Conservation (phyloP, 805 yeast genomes). For the Ogataea philodendri region DNA sequence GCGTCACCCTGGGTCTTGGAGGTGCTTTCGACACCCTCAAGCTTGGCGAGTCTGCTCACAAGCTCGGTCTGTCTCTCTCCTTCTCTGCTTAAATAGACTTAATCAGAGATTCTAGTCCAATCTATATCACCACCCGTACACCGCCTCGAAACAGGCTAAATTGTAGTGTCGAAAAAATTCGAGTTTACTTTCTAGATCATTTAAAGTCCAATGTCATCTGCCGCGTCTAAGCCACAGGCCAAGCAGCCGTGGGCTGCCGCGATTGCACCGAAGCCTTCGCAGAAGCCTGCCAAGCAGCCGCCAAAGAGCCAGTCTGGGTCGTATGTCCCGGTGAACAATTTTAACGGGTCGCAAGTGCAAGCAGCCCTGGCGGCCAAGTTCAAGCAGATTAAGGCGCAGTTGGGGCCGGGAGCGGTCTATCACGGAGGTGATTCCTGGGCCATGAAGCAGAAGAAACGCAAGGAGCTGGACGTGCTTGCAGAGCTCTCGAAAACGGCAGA, state of each 20-base stretch:
- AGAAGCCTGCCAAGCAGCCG: conserved; percentile 10
- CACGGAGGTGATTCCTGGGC: conserved; percentile 14
- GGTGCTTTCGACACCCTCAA: conserved; percentile 94
- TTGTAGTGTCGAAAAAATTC: too few relatives aligned
- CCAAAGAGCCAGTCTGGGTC: conserved; percentile 10
- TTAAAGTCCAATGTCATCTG: conserved; percentile 16
- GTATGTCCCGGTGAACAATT: conserved; percentile 21
- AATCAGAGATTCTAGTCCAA: conserved; percentile 1
- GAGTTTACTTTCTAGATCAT: too few relatives aligned
- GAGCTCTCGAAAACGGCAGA: conserved; percentile 23
- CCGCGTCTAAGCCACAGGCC: conserved; percentile 12
- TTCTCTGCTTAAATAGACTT: conserved; percentile 71
- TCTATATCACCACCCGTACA: conserved; percentile 6
- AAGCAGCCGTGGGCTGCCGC: conserved; percentile 23
- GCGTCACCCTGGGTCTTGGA: conserved; percentile 96
- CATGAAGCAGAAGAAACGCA: conserved; percentile 9
- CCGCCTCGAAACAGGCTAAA: neutral
- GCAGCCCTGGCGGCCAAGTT: conserved; percentile 17
- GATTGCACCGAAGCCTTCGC: conserved; percentile 9
- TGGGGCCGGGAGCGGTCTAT: conserved; percentile 12
- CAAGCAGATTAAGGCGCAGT: conserved; percentile 16
- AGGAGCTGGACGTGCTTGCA: conserved; percentile 22
- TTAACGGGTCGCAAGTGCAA: conserved; percentile 20
- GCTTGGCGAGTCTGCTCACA: conserved; percentile 95
- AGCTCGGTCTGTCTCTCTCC: conserved; percentile 92